Percentiles rank a stretch among this genome's conserved stretches.
These are phyloP conservation scores for Carallia brachiata DNA, from an alignment of 345 rosid genomes.

Conservation along the genomic window DNA sequence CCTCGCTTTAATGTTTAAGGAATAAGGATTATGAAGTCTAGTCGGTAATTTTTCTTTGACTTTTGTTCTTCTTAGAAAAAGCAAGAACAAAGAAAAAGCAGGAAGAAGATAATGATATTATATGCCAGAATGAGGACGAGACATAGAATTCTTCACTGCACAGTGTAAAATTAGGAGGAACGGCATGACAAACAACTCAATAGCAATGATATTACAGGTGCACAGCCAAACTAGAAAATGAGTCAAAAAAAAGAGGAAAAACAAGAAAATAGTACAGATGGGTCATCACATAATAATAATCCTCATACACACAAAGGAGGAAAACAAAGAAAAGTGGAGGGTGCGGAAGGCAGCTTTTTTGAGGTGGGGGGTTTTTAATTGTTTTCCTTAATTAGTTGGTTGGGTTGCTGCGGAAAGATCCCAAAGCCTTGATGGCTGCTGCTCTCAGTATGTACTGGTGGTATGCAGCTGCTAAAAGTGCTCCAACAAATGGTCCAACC, in stretches of 20 bases:
- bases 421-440: slow-evolving; percentile 58
- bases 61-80: no score
- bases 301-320: background rate
- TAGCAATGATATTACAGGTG: background rate
- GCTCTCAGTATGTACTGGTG: slow-evolving; percentile 62
- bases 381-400: slow-evolving; percentile 42
- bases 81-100: no score
- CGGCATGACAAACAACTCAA: background rate
- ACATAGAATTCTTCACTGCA: no score
- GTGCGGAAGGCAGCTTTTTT: background rate
- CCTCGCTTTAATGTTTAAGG: no score
- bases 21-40: no score
- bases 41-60: no score
- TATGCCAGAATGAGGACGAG: no score
- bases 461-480: slow-evolving; percentile 62
- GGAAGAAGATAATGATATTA: no score
- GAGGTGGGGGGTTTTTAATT: background rate
- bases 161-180: no score
- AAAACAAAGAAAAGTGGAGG: background rate
- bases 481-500: slow-evolving; percentile 69
- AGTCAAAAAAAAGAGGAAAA: background rate
- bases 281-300: background rate
- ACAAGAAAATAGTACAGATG: background rate
- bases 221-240: background rate
- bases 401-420: slow-evolving; percentile 68